Evolutionary conservation across 306 rosid species (phyloP).

Genomic region (Luffa aegyptiaca): DNA sequence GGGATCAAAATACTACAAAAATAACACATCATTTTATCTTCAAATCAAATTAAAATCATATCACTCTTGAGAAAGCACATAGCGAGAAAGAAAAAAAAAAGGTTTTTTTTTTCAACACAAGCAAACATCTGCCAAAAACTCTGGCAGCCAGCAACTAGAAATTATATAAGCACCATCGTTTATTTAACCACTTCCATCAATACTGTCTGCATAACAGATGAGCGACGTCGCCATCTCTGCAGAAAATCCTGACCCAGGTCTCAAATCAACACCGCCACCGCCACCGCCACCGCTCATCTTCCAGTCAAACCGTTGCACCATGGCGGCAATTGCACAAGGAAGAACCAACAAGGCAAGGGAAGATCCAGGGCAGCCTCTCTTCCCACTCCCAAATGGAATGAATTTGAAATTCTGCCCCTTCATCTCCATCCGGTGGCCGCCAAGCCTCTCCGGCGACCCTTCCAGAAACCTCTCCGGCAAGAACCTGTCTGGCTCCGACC

Average conservation of each 20-base stretch:
- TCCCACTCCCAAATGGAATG: conserved; percentile 44
- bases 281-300: conserved; percentile 10
- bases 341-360: conserved; percentile 31
- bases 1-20: no score
- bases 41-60: no score
- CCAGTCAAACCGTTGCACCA: conserved; percentile 45
- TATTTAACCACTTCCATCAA: not conserved
- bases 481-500: conserved; percentile 28
- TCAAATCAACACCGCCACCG: conserved; percentile 4
- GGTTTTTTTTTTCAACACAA: no score
- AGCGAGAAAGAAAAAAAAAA: no score
- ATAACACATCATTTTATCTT: no score
- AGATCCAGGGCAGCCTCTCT: conserved; percentile 41
- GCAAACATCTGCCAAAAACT: no score
- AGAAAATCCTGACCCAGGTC: conserved; percentile 11
- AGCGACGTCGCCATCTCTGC: conserved; percentile 18
- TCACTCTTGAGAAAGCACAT: no score
- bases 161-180: no score
- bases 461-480: conserved; percentile 34
- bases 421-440: conserved; percentile 23
- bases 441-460: conserved; percentile 1
- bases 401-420: conserved; percentile 32
- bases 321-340: conserved; percentile 26
- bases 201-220: not conserved
- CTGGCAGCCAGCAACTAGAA: no score